These are phyloP conservation scores for Calocera viscosa DNA, from an alignment of 768 basidiomycete genomes.

Conservation along the genomic window DNA sequence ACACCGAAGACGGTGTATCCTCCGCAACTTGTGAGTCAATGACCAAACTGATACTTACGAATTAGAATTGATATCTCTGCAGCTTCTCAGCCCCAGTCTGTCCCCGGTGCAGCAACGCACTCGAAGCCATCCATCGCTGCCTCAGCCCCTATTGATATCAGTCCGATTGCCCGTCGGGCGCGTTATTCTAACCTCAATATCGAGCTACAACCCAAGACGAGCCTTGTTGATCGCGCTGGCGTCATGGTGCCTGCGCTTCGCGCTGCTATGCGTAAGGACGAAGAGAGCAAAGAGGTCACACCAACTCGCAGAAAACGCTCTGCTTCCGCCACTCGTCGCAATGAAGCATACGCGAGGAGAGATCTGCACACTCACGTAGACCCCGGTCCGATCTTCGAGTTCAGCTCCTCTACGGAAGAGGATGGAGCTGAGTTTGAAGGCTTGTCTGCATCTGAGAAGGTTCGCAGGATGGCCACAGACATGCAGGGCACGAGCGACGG, in stretches of 20 bases:
- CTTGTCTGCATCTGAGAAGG: neutral
- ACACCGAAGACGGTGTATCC: neutral
- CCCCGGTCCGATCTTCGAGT: neutral
- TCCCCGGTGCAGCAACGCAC: neutral
- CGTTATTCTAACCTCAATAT: neutral
- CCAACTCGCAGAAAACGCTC: neutral
- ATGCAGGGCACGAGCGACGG: conserved; percentile 1
- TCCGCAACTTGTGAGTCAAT: neutral
- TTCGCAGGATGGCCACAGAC: neutral
- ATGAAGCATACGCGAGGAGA: neutral
- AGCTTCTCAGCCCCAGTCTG: neutral
- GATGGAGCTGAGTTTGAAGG: neutral
- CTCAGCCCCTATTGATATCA: conserved; percentile 4
- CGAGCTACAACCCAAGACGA: neutral
- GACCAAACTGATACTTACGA: neutral
- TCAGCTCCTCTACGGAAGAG: neutral
- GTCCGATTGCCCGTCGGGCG: neutral
- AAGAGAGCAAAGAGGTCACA: neutral
- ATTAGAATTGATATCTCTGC: neutral
- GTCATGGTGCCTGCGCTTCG: conserved; percentile 1
- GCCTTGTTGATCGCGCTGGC: conserved; percentile 1
- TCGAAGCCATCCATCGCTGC: neutral
- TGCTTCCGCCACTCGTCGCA: neutral
- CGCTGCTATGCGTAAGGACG: neutral
- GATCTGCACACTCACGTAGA: neutral